Conservation (phyloP, 1,284 basidiomycete genomes). For the Ustilago trichophora region DNA sequence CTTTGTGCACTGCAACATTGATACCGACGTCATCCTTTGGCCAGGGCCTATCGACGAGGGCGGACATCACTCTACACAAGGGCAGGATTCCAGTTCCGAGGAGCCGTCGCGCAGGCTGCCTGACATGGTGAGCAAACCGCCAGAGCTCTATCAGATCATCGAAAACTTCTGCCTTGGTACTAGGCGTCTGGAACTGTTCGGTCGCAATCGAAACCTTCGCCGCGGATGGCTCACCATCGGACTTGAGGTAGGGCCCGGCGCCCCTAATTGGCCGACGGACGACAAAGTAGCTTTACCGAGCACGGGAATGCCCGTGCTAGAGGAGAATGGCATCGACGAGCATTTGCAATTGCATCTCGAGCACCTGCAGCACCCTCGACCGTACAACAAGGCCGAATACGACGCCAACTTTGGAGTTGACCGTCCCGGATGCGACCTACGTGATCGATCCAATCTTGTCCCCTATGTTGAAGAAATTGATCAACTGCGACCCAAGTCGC, state of each 20-base stretch:
- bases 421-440: slow-evolving; percentile 52
- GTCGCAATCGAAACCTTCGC: slow-evolving; percentile 76
- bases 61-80: slow-evolving; percentile 37
- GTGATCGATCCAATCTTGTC: slow-evolving; percentile 53
- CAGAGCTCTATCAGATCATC: slow-evolving; percentile 92
- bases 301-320: slow-evolving; percentile 9
- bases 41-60: slow-evolving; percentile 74
- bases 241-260: slow-evolving; percentile 55
- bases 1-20: slow-evolving; percentile 98
- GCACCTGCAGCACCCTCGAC: slow-evolving; percentile 21
- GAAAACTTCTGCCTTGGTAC: slow-evolving; percentile 97
- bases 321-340: slow-evolving; percentile 2
- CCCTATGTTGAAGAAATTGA: slow-evolving; percentile 55
- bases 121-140: slow-evolving; percentile 85
- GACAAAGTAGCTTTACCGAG: slow-evolving; percentile 9
- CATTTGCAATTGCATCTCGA: slow-evolving; percentile 7
- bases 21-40: slow-evolving; percentile 97
- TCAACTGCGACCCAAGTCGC: slow-evolving; percentile 57
- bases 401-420: slow-evolving; percentile 55
- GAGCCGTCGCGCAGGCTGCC: slow-evolving; percentile 5
- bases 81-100: neutral
- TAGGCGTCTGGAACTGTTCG: slow-evolving; percentile 89
- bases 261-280: slow-evolving; percentile 21
- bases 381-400: slow-evolving; percentile 49
- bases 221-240: slow-evolving; percentile 92